phyloP scores from a whole-genome alignment of 768 basidiomycete genomes.

The Boletus barrowsii region DNA sequence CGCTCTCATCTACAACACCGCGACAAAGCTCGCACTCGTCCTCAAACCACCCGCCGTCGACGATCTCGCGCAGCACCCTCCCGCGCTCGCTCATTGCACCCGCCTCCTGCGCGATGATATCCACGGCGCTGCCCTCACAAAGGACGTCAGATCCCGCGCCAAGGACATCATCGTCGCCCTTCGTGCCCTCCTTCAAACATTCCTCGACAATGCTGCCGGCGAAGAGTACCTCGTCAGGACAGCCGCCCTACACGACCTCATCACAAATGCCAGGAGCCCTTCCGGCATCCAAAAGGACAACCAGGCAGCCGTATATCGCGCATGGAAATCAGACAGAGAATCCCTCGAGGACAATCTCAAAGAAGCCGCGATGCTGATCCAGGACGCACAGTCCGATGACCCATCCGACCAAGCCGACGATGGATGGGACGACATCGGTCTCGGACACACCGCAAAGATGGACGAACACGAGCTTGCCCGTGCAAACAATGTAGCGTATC shows the following conservation, averaged over 20 bases:
- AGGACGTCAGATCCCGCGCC: constrained; percentile 41
- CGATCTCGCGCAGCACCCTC: constrained; percentile 48
- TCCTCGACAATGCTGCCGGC: constrained; percentile 36
- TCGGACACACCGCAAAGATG: constrained; percentile 47
- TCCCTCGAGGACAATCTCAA: constrained; percentile 59
- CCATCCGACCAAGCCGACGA: constrained; percentile 32
- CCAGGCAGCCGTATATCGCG: constrained; percentile 50
- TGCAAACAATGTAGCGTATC: constrained; percentile 51
- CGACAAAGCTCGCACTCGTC: constrained; percentile 61
- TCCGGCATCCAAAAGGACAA: constrained; percentile 57
- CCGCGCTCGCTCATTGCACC: constrained; percentile 50
- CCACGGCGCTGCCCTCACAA: constrained; percentile 47
- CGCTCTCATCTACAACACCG: constrained; percentile 50
- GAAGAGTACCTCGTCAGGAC: constrained; percentile 56
- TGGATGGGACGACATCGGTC: constrained; percentile 62
- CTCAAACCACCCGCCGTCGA: constrained; percentile 59
- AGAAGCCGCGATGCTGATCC: constrained; percentile 57
- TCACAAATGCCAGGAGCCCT: constrained; percentile 45
- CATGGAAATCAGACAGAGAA: constrained; percentile 50
- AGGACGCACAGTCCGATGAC: constrained; percentile 35
- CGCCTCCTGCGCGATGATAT: constrained; percentile 37
- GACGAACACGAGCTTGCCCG: constrained; percentile 50
- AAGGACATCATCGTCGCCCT: constrained; percentile 44
- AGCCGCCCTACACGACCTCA: constrained; percentile 59
- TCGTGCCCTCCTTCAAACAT: constrained; percentile 40